Conservation (phyloP, 306 rosid species). For the Quercus ilex region DNA sequence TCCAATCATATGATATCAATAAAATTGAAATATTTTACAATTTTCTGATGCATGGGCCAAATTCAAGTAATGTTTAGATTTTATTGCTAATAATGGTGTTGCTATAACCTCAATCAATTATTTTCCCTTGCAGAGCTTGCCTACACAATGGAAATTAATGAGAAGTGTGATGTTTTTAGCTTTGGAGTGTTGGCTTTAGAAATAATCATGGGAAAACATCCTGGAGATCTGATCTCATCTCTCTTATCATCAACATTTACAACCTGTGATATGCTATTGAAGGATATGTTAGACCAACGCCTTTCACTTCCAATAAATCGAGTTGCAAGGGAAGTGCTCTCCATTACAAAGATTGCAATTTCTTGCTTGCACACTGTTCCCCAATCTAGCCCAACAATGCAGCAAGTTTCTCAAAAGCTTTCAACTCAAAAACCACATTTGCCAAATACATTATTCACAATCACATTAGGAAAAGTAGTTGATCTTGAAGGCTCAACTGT, state of each 20-base stretch:
- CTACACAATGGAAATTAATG: too few species aligned
- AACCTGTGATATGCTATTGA: neutral
- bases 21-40: too few species aligned
- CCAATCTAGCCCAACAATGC: slow-evolving; percentile 2
- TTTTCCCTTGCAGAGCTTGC: too few species aligned
- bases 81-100: too few species aligned
- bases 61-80: too few species aligned
- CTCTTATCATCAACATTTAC: neutral
- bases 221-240: neutral
- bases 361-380: neutral
- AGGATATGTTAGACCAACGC: neutral
- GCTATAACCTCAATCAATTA: too few species aligned
- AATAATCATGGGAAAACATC: neutral
- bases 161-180: too few species aligned
- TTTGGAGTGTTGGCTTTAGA: too few species aligned
- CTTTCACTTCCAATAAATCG: neutral
- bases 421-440: too few species aligned
- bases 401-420: neutral
- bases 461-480: too few species aligned
- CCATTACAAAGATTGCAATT: neutral
- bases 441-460: neutral
- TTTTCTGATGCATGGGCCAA: too few species aligned
- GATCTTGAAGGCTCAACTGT: too few species aligned
- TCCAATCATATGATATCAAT: neutral
- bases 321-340: neutral